These are phyloP conservation scores for Komagataella kurtzmanii DNA, from an alignment of 805 yeast genomes.

Conservation along the genomic window DNA sequence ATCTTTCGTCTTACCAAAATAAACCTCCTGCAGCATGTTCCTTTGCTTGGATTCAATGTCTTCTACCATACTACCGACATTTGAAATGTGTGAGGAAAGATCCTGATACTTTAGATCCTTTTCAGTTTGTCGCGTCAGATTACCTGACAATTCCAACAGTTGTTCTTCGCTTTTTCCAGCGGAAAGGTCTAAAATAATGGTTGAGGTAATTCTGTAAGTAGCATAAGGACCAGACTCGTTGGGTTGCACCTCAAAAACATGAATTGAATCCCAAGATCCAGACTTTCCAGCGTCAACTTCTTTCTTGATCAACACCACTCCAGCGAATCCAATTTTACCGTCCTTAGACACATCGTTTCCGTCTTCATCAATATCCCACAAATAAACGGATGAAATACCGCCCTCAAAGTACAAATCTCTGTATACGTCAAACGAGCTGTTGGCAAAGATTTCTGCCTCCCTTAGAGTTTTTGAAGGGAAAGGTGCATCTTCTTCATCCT, in stretches of 20 bases:
- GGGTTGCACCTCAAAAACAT: conserved; percentile 67
- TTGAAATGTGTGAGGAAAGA: conserved; percentile 63
- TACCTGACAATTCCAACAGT: conserved; percentile 54
- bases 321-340: conserved; percentile 67
- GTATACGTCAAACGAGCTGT: conserved; percentile 85
- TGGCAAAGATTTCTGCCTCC: conserved; percentile 66
- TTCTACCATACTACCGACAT: conserved; percentile 76
- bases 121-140: conserved; percentile 72
- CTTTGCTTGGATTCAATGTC: conserved; percentile 81
- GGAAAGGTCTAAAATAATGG: conserved; percentile 68
- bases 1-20: conserved; percentile 89
- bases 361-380: conserved; percentile 65
- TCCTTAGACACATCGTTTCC: conserved; percentile 19
- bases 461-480: conserved; percentile 58
- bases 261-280: conserved; percentile 87
- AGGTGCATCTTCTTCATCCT: conserved; percentile 55
- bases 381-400: conserved; percentile 76
- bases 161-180: conserved; percentile 13
- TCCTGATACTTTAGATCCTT: conserved; percentile 32
- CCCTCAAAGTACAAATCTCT: conserved; percentile 93
- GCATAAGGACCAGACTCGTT: conserved; percentile 23
- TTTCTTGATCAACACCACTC: conserved; percentile 80
- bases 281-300: conserved; percentile 20
- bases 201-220: conserved; percentile 67
- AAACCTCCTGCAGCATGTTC: conserved; percentile 81